A percentile compares a stretch with the other conserved stretches of the same genome.
These are phyloP conservation scores for Monilinia vaccinii-corymbosi DNA, from an alignment of 2,329 filamentous ascomycete species.

Conservation along the genomic window DNA sequence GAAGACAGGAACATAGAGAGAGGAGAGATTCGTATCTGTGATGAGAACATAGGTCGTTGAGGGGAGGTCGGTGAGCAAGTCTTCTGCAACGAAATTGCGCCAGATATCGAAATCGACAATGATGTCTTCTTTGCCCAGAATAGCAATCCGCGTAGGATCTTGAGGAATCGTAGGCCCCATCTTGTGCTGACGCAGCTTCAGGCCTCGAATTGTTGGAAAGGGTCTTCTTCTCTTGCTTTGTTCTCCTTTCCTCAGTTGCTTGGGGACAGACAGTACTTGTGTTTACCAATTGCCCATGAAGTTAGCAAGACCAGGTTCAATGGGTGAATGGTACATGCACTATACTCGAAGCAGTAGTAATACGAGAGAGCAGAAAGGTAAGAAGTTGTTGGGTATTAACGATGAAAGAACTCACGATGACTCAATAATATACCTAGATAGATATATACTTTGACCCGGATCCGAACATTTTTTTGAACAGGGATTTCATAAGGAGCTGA, in stretches of 20 bases:
- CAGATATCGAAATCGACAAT: slow-evolving; percentile 87
- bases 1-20: slow-evolving; percentile 75
- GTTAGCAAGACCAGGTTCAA: background rate
- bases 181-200: slow-evolving; percentile 1
- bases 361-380: background rate
- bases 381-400: background rate
- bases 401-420: background rate
- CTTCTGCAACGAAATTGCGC: slow-evolving; percentile 69
- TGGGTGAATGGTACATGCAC: background rate
- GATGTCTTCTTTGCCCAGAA: slow-evolving; percentile 84
- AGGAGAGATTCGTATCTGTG: slow-evolving; percentile 85
- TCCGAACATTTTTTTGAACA: slow-evolving; percentile 1
- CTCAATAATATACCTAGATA: background rate
- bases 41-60: slow-evolving; percentile 94
- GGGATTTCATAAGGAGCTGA: background rate
- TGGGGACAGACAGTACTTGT: background rate
- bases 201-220: background rate
- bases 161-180: slow-evolving; percentile 22
- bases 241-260: background rate
- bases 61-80: slow-evolving; percentile 66
- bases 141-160: slow-evolving; percentile 55
- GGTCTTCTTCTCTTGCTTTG: background rate
- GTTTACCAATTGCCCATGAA: background rate
- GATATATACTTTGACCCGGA: background rate
- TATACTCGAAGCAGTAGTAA: background rate